These are phyloP conservation scores for Camellia lanceoleosa DNA, from an alignment of 148 eudicot species.

Conservation along the genomic window DNA sequence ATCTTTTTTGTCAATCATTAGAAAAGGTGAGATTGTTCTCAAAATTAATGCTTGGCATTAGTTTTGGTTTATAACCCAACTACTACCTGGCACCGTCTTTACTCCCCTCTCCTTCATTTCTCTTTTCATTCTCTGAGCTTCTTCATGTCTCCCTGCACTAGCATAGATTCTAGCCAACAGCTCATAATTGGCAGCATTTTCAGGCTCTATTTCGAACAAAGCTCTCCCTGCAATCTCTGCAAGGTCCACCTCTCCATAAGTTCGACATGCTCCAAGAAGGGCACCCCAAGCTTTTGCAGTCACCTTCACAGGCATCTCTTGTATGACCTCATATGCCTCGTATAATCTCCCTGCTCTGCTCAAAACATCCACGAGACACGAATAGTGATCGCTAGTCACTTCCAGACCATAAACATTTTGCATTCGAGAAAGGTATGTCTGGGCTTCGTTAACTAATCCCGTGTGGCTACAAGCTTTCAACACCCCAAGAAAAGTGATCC, in stretches of 20 bases:
- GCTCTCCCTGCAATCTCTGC: conserved; percentile 52
- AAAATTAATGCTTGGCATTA: background rate
- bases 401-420: conserved; percentile 32
- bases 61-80: conserved; percentile 37
- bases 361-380: conserved; percentile 58
- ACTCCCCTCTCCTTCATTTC: conserved; percentile 51
- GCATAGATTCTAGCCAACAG: conserved; percentile 50
- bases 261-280: conserved; percentile 57
- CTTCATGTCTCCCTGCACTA: conserved; percentile 47
- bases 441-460: conserved; percentile 51
- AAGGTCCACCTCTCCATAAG: conserved; percentile 52
- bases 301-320: conserved; percentile 47
- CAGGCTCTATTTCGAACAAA: conserved; percentile 53
- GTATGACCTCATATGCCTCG: conserved; percentile 45
- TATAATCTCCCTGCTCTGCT: conserved; percentile 50
- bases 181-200: conserved; percentile 60
- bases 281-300: conserved; percentile 70
- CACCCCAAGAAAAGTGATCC: conserved; percentile 53
- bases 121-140: conserved; percentile 42
- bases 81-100: conserved; percentile 49
- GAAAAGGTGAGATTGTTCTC: background rate
- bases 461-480: conserved; percentile 59
- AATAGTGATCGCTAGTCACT: conserved; percentile 52
- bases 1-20: background rate
- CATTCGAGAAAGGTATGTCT: conserved; percentile 38